Percentiles rank a stretch among this genome's conserved stretches.
Evolutionary conservation across 1,284 basidiomycete species (phyloP).

Genomic region (Microbotryomycetes sp.): DNA sequence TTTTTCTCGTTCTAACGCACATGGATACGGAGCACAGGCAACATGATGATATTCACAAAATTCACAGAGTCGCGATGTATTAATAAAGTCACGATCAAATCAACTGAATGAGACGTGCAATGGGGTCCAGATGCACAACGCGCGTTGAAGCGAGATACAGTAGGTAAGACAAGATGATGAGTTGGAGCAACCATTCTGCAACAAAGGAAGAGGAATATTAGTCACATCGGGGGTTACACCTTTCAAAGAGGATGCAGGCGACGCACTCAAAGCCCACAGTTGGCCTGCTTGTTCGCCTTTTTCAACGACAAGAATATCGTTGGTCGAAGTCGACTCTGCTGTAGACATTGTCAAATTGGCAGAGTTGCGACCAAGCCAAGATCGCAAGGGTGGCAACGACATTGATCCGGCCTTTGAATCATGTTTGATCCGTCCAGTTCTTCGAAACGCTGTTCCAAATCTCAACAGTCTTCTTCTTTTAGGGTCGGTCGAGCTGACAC

Average conservation of each 20-base stretch:
- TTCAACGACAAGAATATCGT: no score
- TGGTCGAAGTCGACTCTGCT: no score
- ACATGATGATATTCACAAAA: no score
- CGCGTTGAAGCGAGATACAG: neutral
- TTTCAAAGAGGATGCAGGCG: no score
- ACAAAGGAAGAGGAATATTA: no score
- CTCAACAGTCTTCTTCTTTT: neutral
- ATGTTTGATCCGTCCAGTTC: slow-evolving; percentile 9
- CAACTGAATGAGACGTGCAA: neutral
- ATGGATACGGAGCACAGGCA: no score
- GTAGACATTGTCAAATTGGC: no score
- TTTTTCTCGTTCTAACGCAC: neutral
- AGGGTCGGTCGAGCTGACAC: neutral
- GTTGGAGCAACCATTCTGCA: neutral
- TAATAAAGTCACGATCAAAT: no score
- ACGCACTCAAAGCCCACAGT: neutral
- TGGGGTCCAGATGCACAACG: neutral
- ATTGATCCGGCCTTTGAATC: slow-evolving; percentile 1
- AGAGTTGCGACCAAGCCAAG: neutral
- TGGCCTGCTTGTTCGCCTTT: neutral
- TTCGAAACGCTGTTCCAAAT: slow-evolving; percentile 5
- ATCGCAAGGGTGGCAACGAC: neutral
- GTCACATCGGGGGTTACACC: no score
- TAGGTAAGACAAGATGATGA: neutral
- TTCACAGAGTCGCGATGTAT: no score